Percentiles rank a stretch among this genome's conserved stretches.
Evolutionary conservation across 2,329 filamentous ascomycete species (phyloP).

Genomic region (Cladophialophora immunda): DNA sequence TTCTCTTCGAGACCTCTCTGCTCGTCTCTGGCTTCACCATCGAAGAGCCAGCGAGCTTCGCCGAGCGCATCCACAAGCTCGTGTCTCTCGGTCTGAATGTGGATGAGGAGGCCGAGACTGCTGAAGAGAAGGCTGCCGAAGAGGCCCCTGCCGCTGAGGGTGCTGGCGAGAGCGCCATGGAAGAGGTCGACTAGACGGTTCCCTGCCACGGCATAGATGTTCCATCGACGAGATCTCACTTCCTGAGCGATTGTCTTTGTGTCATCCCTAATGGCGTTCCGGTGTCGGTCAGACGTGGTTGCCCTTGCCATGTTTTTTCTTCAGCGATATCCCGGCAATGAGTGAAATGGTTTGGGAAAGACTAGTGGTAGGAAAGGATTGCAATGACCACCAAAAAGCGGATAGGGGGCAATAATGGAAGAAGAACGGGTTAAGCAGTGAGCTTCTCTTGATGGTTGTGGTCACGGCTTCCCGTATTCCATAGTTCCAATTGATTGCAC

Average conservation of each 20-base stretch:
- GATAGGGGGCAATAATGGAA: constrained; percentile 22
- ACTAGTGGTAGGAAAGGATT: constrained; percentile 21
- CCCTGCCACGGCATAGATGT: constrained; percentile 28
- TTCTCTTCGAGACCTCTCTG: constrained; percentile 98
- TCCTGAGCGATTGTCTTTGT: constrained; percentile 31
- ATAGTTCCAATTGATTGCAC: constrained; percentile 24
- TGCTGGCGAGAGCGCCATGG: constrained; percentile 93
- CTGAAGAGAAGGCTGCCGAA: constrained; percentile 64
- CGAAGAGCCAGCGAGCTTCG: constrained; percentile 96
- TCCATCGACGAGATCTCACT: constrained; percentile 27
- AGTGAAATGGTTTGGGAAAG: constrained; percentile 35
- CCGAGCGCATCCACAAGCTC: constrained; percentile 99
- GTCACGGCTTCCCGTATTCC: constrained; percentile 19
- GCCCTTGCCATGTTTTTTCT: constrained; percentile 22
- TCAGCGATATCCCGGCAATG: constrained; percentile 39
- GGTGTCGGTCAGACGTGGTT: constrained; percentile 31
- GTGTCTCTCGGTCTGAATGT: constrained; percentile 97
- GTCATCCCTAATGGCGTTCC: constrained; percentile 30
- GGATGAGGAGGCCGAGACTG: constrained; percentile 85
- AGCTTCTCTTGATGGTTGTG: constrained; percentile 24
- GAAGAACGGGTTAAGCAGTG: constrained; percentile 17
- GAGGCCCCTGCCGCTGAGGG: constrained; percentile 67
- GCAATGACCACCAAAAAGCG: constrained; percentile 18
- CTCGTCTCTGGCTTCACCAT: constrained; percentile 99
- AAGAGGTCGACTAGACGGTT: constrained; percentile 91